phyloP scores from a whole-genome alignment of 345 rosid genomes.

The Carallia pectinifolia region DNA sequence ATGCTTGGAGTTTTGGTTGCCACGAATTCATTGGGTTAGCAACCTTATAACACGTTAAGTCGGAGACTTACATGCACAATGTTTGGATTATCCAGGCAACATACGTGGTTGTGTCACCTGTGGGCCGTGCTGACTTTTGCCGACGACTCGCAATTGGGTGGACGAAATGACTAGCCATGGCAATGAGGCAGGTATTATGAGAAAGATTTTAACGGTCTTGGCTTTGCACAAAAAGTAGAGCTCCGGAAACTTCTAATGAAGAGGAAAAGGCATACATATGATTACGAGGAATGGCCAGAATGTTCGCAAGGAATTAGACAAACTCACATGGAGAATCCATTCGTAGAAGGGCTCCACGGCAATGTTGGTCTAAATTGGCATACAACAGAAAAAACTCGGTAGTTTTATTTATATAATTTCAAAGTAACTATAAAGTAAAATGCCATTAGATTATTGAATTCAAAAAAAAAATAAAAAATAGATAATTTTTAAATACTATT shows the following conservation, averaged over 20 bases:
- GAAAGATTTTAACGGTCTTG: not conserved
- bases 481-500: too few species aligned
- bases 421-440: too few species aligned
- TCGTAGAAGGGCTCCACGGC: not conserved
- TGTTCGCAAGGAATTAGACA: conserved; percentile 10
- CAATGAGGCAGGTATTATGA: conserved; percentile 7
- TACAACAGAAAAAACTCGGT: not conserved
- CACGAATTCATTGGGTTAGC: not conserved
- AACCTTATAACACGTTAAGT: not conserved
- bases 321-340: conserved; percentile 17
- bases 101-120: not conserved
- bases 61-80: conserved; percentile 2
- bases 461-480: too few species aligned
- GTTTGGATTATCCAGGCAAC: not conserved
- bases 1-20: not conserved
- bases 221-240: conserved; percentile 1
- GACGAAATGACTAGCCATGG: conserved; percentile 11
- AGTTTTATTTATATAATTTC: too few species aligned
- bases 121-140: not conserved
- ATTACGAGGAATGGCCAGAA: not conserved
- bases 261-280: not conserved
- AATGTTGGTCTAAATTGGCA: not conserved
- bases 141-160: conserved; percentile 4
- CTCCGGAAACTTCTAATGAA: conserved; percentile 21
- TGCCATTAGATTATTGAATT: too few species aligned